These are phyloP conservation scores for Phytopythium vexans DNA, from an alignment of 352 stramenopile genomes.

Conservation along the genomic window DNA sequence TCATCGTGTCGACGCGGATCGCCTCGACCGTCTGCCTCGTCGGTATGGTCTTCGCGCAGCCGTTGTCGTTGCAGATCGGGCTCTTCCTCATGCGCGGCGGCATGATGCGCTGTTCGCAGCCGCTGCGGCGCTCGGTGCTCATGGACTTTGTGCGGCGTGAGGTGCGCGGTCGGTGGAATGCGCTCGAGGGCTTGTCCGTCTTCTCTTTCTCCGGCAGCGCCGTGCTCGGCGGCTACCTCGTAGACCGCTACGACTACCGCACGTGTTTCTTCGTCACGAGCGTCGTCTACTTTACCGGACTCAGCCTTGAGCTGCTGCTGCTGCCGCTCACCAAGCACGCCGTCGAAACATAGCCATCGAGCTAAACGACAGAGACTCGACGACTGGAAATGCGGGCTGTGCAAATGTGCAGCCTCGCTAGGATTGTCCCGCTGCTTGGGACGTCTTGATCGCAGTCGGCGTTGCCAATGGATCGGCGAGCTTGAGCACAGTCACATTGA, in stretches of 20 bases:
- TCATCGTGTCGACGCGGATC: conserved; percentile 58
- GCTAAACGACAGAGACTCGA: too few relatives aligned
- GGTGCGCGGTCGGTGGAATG: conserved; percentile 74
- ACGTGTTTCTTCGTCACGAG: conserved; percentile 76
- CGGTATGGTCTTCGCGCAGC: conserved; percentile 55
- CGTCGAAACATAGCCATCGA: conserved; percentile 29
- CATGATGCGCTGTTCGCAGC: conserved; percentile 84
- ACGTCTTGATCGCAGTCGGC: neutral
- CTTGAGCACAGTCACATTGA: conserved; percentile 6
- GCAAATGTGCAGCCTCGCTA: too few relatives aligned
- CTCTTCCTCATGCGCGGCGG: conserved; percentile 77
- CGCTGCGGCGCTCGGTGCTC: conserved; percentile 67
- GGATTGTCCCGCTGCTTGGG: too few relatives aligned
- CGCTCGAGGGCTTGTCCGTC: conserved; percentile 65
- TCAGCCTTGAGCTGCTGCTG: conserved; percentile 58
- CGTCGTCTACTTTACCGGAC: conserved; percentile 54
- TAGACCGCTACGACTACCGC: conserved; percentile 74
- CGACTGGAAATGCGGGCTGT: too few relatives aligned
- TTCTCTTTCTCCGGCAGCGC: conserved; percentile 81
- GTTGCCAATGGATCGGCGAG: neutral
- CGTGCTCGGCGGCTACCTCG: conserved; percentile 75
- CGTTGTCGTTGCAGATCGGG: conserved; percentile 52
- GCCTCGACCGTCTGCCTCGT: conserved; percentile 62
- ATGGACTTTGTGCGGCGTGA: conserved; percentile 80
- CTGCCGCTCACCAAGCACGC: conserved; percentile 61